Percentiles rank a stretch among this genome's conserved stretches.
phyloP scores from a whole-genome alignment of 164 flowering plant genomes.

The Saururus chinensis region DNA sequence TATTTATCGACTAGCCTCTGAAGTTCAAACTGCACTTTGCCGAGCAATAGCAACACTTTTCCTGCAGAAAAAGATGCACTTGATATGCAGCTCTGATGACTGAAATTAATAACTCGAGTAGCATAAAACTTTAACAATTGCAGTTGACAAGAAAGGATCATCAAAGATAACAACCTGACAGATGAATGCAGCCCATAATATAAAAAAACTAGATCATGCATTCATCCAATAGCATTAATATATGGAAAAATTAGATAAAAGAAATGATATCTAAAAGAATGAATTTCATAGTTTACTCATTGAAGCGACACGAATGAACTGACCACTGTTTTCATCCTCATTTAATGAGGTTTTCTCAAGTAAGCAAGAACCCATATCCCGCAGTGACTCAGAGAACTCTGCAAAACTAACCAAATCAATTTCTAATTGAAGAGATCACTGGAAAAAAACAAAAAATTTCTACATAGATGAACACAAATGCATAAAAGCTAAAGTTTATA shows the following conservation, averaged over 20 bases:
- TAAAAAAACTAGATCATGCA: too few relatives aligned
- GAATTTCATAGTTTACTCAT: background rate
- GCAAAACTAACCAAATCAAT: slow-evolving; percentile 13
- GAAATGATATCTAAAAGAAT: too few relatives aligned
- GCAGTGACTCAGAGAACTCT: slow-evolving; percentile 88
- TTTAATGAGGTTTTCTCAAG: slow-evolving; percentile 73
- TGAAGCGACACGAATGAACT: slow-evolving; percentile 8
- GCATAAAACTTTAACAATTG: too few relatives aligned
- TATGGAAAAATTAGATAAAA: background rate
- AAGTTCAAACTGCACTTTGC: slow-evolving; percentile 76
- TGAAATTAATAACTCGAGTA: too few relatives aligned
- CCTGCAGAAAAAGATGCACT: slow-evolving; percentile 27
- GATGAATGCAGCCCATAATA: too few relatives aligned
- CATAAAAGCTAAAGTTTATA: background rate
- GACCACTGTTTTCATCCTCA: slow-evolving; percentile 93
- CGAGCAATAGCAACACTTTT: slow-evolving; percentile 64
- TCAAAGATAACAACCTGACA: too few relatives aligned
- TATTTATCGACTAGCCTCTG: slow-evolving; percentile 78
- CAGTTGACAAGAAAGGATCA: too few relatives aligned
- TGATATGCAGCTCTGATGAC: background rate
- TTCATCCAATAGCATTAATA: background rate
- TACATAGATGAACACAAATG: background rate
- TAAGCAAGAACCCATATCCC: slow-evolving; percentile 81
- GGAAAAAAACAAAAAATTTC: too few relatives aligned
- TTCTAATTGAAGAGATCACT: background rate